Percentiles rank a stretch among this genome's conserved stretches.
Conservation (phyloP, 352 stramenopile genomes). For the Pythium apleroticum region DNA sequence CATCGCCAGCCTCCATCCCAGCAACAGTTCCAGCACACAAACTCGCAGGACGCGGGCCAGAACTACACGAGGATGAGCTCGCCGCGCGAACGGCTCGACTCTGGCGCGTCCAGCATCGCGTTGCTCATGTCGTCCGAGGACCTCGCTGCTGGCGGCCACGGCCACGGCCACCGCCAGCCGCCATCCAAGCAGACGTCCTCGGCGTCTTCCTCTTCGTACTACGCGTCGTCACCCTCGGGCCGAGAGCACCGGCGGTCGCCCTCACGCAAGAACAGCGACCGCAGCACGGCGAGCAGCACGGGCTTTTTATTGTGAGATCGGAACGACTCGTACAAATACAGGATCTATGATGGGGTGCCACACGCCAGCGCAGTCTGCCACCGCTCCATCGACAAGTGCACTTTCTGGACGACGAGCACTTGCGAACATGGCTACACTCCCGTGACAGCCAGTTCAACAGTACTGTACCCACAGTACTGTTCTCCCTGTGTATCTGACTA, state of each 20-base stretch:
- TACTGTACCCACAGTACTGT: neutral
- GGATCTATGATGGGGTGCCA: too few species aligned
- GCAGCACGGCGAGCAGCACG: slow-evolving; percentile 14
- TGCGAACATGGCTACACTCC: slow-evolving; percentile 19
- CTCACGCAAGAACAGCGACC: slow-evolving; percentile 18
- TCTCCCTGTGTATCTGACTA: neutral
- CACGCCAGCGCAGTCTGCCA: too few species aligned
- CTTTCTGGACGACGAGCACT: too few species aligned
- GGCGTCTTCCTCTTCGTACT: neutral
- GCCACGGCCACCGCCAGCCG: slow-evolving; percentile 31
- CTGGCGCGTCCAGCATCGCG: slow-evolving; percentile 60
- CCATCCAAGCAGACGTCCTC: slow-evolving; percentile 27
- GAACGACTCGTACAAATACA: too few species aligned
- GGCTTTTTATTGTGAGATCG: slow-evolving; percentile 20
- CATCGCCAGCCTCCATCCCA: slow-evolving; percentile 13
- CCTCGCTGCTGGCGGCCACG: neutral
- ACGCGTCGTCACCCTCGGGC: neutral
- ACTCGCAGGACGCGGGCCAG: neutral
- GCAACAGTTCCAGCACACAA: slow-evolving; percentile 3
- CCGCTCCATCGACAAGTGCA: too few species aligned
- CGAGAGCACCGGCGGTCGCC: slow-evolving; percentile 2
- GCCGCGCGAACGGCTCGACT: slow-evolving; percentile 48
- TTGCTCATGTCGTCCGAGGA: slow-evolving; percentile 38
- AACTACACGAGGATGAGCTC: slow-evolving; percentile 56
- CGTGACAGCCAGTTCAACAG: too few species aligned